Base-by-base conservation (phyloP, 331 rosid species). In the Pyracantha coccinea region DNA sequence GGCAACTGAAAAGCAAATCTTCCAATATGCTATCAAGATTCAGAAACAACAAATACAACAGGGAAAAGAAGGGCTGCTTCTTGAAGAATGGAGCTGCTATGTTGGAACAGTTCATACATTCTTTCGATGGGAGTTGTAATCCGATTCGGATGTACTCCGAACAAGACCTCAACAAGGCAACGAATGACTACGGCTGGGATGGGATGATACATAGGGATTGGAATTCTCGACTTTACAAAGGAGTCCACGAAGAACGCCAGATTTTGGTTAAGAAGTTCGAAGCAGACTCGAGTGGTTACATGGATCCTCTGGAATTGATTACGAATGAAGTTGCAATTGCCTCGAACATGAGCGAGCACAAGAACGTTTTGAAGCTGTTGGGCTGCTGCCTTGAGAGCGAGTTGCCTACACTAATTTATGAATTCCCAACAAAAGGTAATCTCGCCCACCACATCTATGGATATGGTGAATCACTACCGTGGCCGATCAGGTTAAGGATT, bases 331-430 rank as follows among this genome's bases (percentile, higher is more conserved):
- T 24, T 2, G 71, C 47, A 17, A 23, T 62, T 7, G 64, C 76
- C 5, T 69, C 80, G 2, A 25, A 31, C 28, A 77, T 69, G 65
- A 69, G 80, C 71, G 61, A 69, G 38, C 80, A 69, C 65, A 77
- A 77, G 13, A 69, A 77, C 7, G 70, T 69, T 16, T 15, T 77
- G 71, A 69, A 69, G 80, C 75, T 60, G 13, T 60, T 69, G 25
- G 75, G 80, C 0, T 77, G 63, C 38, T 69, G 80, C 54, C 64
- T 77, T 5, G 64, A 77, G 32, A 59, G 45, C 1, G 65, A 69
- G 75, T 29, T 69, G 61, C 75, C 80, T 16, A 7, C 20, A 2
- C 66, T 69, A 55, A 75, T 77, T 52, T 77, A 59, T 29, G 80
- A 77, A 17, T 68, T 77, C 75, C 80, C 80, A 3, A n/a, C 52